These are phyloP conservation scores for Colletotrichum sp. DNA, from an alignment of 2,329 filamentous ascomycete species.

Conservation along the genomic window DNA sequence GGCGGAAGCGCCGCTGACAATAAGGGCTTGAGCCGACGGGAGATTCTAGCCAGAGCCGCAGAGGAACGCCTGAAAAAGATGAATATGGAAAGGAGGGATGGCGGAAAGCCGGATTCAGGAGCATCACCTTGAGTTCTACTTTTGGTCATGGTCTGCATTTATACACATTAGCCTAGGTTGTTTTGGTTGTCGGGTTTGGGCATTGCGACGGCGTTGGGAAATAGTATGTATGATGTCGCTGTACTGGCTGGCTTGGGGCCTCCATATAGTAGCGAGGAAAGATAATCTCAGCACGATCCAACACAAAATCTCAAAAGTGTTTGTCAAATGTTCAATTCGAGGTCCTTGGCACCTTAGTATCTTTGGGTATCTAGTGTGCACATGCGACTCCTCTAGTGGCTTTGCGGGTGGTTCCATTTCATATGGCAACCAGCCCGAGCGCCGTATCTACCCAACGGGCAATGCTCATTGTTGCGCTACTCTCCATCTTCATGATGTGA, in stretches of 20 bases:
- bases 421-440: neutral
- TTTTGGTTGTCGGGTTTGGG: neutral
- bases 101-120: slow-evolving; percentile 18
- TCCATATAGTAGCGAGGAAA: neutral
- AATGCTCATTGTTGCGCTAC: neutral
- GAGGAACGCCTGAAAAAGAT: slow-evolving; percentile 67
- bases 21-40: slow-evolving; percentile 66
- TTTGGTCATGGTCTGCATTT: neutral
- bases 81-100: slow-evolving; percentile 28
- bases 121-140: neutral
- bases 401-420: neutral
- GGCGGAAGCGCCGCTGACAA: slow-evolving; percentile 58
- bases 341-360: neutral
- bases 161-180: neutral
- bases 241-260: neutral
- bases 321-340: neutral
- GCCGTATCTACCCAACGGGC: neutral
- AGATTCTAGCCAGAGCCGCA: slow-evolving; percentile 76
- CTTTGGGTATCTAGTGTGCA: neutral
- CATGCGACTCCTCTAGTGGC: neutral
- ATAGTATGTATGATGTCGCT: neutral
- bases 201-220: slow-evolving; percentile 14
- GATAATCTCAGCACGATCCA: neutral
- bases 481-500: slow-evolving; percentile 1
- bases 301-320: neutral